Evolutionary conservation across 345 rosid genomes (phyloP), one percentile per base, ranked within the genome.

Genomic region (Populus simonii): DNA sequence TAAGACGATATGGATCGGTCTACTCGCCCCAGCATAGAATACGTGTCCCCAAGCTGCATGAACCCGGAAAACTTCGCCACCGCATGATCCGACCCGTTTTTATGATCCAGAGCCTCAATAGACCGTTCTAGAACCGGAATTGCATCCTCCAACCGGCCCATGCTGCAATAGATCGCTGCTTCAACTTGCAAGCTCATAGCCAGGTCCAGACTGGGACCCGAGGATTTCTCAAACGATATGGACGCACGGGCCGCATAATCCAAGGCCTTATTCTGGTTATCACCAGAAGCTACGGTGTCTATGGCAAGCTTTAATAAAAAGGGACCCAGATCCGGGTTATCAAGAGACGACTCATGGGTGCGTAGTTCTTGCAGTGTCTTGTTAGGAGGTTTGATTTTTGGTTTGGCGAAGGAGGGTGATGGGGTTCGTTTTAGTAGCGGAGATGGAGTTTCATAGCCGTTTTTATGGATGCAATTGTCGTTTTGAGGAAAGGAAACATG

Each of bases 21-120:
- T 76, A 84, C 22, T 20, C 78, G 83, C n/a, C 91, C 89, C 70
- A 87, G 76, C 80, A 84, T 78, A 0, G 86, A 82, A 74, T 74
- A 89, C 71, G 89, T 87, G 70, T 89, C 92, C 1, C 92, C 92
- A 1, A 89, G 86, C 78, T 87, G 89, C 92, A 87, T 84, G 7
- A 66, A 81, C 65, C 89, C 92, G n/a, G 90, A 78, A 73, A 89
- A 89, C 72, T 79, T 83, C 6, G 89, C 87, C 61, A 89, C 74
- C 25, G 89, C 86, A 66, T 81, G 82, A 71, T 87, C 87, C 66
- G 80, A 41, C 61, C 85, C 86, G 59, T 59, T 53, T 47, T 59
- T 55, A 17, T 39, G 16, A 76, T 76, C 83, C 71, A 72, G 57
- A 6, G 83, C 73, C 59, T 79, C 80, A 45, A 87, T 76, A 68